Percentiles rank a stretch among this genome's conserved stretches.
Evolutionary conservation across 352 stramenopile species (phyloP).

Genomic region (Pythium graminicola): DNA sequence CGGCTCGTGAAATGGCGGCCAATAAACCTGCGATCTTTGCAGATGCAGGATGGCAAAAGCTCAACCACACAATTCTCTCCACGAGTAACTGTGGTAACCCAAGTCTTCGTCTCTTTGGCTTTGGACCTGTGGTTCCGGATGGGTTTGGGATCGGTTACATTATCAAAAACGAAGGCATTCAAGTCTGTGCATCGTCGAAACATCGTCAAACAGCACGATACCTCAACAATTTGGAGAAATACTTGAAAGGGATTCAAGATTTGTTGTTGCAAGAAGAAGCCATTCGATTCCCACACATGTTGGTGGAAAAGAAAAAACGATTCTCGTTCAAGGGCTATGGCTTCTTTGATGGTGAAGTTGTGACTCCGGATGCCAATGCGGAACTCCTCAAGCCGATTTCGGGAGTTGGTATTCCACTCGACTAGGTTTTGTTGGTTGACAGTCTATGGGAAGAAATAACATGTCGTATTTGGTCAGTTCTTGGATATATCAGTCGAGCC

Average conservation of each 20-base stretch:
- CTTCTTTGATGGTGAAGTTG: slow-evolving; percentile 56
- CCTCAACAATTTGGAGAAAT: slow-evolving; percentile 75
- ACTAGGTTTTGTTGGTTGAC: neutral
- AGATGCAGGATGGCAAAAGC: slow-evolving; percentile 80
- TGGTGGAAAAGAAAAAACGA: slow-evolving; percentile 34
- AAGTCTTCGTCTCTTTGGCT: slow-evolving; percentile 91
- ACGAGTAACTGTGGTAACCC: slow-evolving; percentile 97
- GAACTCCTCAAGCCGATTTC: slow-evolving; percentile 21
- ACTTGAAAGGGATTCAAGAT: slow-evolving; percentile 71
- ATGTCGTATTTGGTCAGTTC: no score
- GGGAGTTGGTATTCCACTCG: slow-evolving; percentile 19
- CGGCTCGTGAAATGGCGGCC: slow-evolving; percentile 23
- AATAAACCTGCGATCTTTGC: slow-evolving; percentile 78
- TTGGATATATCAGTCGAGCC: no score
- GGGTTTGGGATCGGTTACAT: slow-evolving; percentile 97
- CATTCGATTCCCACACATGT: slow-evolving; percentile 67
- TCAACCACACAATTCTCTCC: slow-evolving; percentile 94
- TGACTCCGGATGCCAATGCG: slow-evolving; percentile 2
- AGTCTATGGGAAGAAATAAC: no score
- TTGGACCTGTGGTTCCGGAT: slow-evolving; percentile 90
- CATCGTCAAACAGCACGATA: slow-evolving; percentile 81
- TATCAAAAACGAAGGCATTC: slow-evolving; percentile 93
- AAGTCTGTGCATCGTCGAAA: slow-evolving; percentile 80
- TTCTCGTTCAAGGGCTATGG: slow-evolving; percentile 67
- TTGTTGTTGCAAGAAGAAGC: slow-evolving; percentile 72